Conservation (phyloP, 495 filamentous ascomycete species). For the Thozetella sp. region DNA sequence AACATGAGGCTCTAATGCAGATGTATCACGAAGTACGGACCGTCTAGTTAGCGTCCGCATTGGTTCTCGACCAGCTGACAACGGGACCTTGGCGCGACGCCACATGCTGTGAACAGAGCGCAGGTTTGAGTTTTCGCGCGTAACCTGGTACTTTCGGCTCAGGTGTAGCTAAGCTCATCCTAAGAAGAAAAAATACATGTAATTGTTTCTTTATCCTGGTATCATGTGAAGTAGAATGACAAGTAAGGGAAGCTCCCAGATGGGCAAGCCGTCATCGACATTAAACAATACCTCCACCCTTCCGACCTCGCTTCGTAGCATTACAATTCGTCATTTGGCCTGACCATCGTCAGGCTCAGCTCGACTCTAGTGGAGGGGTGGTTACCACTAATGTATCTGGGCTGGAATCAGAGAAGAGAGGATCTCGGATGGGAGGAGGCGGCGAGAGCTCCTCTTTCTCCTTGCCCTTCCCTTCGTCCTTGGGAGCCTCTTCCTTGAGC, state of each 20-base stretch:
- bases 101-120: no score
- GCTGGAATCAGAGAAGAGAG: not conserved
- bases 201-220: constrained; percentile 9
- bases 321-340: no score
- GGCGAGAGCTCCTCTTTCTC: not conserved
- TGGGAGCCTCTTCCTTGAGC: not conserved
- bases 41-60: not conserved
- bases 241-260: not conserved
- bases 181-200: no score
- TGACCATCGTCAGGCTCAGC: not conserved
- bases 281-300: not conserved
- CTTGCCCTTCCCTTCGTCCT: not conserved
- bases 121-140: no score
- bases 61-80: not conserved
- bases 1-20: no score
- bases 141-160: no score
- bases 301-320: no score
- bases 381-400: not conserved
- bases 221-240: constrained; percentile 1
- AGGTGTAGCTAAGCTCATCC: not conserved
- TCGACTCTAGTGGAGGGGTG: not conserved
- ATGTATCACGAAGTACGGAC: not conserved
- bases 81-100: no score
- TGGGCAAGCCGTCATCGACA: not conserved
- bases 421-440: not conserved